These are phyloP conservation scores for Entophlyctis luteolus DNA, from an alignment of 192 early-diverging fungal species.

Conservation along the genomic window DNA sequence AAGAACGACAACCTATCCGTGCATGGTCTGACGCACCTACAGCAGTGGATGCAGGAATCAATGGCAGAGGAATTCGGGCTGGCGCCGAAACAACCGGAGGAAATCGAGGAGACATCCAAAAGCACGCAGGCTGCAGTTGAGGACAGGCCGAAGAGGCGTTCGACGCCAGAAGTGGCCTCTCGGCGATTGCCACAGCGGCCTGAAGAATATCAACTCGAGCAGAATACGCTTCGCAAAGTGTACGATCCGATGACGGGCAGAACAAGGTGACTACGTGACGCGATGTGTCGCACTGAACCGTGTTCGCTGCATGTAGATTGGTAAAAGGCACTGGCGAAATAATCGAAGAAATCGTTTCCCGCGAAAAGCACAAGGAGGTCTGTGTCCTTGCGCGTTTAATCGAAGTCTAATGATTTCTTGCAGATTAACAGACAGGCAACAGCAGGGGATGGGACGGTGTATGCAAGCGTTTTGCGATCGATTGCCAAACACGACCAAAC, in stretches of 20 bases:
- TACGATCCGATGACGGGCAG: conserved; percentile 17
- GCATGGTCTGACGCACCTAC: background rate
- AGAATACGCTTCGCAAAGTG: background rate
- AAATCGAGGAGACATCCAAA: background rate
- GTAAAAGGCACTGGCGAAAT: conserved; percentile 26
- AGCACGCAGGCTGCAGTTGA: background rate
- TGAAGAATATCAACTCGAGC: conserved; percentile 15
- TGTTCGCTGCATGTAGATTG: conserved; percentile 7
- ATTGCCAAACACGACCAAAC: background rate
- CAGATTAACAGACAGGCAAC: conserved; percentile 22
- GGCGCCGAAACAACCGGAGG: background rate
- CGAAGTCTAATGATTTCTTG: background rate
- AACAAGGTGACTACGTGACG: too few species aligned
- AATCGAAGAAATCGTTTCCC: conserved; percentile 20
- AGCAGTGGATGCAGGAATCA: background rate
- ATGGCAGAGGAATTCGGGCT: background rate
- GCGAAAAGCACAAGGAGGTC: conserved; percentile 6
- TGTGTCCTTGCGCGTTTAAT: background rate
- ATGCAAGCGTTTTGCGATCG: background rate
- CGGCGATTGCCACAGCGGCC: background rate
- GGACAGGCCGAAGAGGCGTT: background rate
- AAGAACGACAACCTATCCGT: background rate
- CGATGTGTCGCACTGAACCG: background rate
- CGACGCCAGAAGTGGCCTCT: background rate
- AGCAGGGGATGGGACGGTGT: conserved; percentile 5